These are phyloP conservation scores for Ascomycota sp. DNA, from an alignment of 2,329 filamentous ascomycete species.

Conservation along the genomic window DNA sequence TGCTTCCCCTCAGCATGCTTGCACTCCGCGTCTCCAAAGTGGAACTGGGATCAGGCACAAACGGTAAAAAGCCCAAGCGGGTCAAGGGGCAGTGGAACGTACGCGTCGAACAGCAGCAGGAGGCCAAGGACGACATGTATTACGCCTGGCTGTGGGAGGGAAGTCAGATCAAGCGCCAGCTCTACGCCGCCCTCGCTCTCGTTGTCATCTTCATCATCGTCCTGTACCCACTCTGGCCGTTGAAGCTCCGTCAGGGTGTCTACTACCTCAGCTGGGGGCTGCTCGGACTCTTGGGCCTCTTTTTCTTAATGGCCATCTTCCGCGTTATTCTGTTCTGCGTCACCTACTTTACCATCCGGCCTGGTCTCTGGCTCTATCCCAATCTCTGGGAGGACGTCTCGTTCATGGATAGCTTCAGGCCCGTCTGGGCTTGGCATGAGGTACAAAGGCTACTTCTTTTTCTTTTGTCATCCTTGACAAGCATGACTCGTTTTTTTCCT, in stretches of 20 bases:
- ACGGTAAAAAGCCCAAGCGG: constrained; percentile 58
- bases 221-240: constrained; percentile 89
- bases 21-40: constrained; percentile 75
- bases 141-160: constrained; percentile 96
- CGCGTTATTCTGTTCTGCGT: constrained; percentile 83
- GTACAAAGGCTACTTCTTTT: constrained; percentile 23
- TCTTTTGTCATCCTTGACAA: constrained; percentile 2
- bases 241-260: constrained; percentile 75
- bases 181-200: constrained; percentile 72
- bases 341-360: constrained; percentile 67
- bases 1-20: constrained; percentile 83
- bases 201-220: constrained; percentile 72
- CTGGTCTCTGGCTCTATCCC: constrained; percentile 93
- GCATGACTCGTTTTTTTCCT: neutral
- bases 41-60: constrained; percentile 39
- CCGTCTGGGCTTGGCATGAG: constrained; percentile 96
- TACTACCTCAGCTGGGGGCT: constrained; percentile 96
- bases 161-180: constrained; percentile 78
- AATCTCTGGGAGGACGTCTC: constrained; percentile 98
- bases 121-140: constrained; percentile 69
- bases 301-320: constrained; percentile 97
- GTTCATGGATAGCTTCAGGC: constrained; percentile 92
- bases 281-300: constrained; percentile 71
- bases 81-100: constrained; percentile 95
- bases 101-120: constrained; percentile 87